A percentile compares a stretch with the other conserved stretches of the same genome.
These are phyloP conservation scores for Dactylellina parvicollis DNA, from an alignment of 2,329 filamentous ascomycete genomes.

Conservation along the genomic window DNA sequence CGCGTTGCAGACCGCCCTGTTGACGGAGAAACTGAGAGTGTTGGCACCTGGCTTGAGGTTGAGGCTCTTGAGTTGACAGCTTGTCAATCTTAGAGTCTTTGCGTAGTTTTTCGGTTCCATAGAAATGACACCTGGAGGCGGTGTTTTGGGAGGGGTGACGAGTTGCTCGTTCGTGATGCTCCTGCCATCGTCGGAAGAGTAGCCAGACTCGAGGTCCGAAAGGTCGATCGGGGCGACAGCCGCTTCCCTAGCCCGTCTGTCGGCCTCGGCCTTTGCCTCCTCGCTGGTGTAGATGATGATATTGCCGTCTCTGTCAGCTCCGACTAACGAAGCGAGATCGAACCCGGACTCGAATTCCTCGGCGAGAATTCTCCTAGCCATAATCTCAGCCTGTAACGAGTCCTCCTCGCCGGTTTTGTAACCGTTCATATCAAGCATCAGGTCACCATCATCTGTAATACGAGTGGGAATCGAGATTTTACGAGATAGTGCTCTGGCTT, in stretches of 20 bases:
- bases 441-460: slow-evolving; percentile 89
- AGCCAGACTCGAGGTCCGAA: slow-evolving; percentile 86
- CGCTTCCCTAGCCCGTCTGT: slow-evolving; percentile 52
- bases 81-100: slow-evolving; percentile 93
- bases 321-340: slow-evolving; percentile 93
- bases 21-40: slow-evolving; percentile 94
- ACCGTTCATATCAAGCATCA: slow-evolving; percentile 98
- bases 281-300: slow-evolving; percentile 99
- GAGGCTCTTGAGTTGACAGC: slow-evolving; percentile 89
- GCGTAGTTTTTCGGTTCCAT: slow-evolving; percentile 81
- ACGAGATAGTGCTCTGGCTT: slow-evolving; percentile 84
- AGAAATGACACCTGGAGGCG: slow-evolving; percentile 24
- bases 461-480: slow-evolving; percentile 88
- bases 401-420: slow-evolving; percentile 96
- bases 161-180: slow-evolving; percentile 75
- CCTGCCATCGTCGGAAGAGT: slow-evolving; percentile 83
- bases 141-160: slow-evolving; percentile 59
- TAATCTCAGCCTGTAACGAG: slow-evolving; percentile 87
- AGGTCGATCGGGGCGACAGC: slow-evolving; percentile 73
- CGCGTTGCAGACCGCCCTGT: slow-evolving; percentile 88
- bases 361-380: slow-evolving; percentile 88
- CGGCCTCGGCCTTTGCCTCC: slow-evolving; percentile 80
- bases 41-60: slow-evolving; percentile 87
- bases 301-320: slow-evolving; percentile 93
- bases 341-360: slow-evolving; percentile 95